Conservation (phyloP, 2,329 filamentous ascomycete species). For the Lasiodiplodia theobromae region DNA sequence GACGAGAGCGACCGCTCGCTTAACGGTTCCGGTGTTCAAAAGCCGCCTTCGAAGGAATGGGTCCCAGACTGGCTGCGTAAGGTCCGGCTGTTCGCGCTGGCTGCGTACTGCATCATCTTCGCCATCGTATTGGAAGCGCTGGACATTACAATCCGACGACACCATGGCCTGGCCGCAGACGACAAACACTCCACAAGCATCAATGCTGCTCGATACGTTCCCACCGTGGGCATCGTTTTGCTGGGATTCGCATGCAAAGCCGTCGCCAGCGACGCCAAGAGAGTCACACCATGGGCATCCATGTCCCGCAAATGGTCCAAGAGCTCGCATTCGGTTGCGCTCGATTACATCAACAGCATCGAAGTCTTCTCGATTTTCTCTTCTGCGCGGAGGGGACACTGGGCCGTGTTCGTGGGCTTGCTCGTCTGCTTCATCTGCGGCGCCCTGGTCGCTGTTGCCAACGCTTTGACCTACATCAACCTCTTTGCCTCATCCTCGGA, state of each 20-base stretch:
- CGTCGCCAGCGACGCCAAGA: constrained; percentile 13
- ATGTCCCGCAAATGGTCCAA: constrained; percentile 24
- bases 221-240: constrained; percentile 14
- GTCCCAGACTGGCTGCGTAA: constrained; percentile 23
- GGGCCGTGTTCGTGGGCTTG: constrained; percentile 10
- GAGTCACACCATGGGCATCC: constrained; percentile 17
- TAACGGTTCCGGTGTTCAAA: neutral
- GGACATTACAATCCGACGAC: neutral
- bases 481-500: constrained; percentile 9
- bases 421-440: constrained; percentile 23
- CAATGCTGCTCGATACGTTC: constrained; percentile 16
- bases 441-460: constrained; percentile 16
- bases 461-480: constrained; percentile 19
- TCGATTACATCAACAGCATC: constrained; percentile 25
- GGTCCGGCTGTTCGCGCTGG: constrained; percentile 1
- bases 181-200: neutral
- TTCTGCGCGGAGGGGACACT: constrained; percentile 17
- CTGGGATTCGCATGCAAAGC: constrained; percentile 25
- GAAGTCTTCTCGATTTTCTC: constrained; percentile 10
- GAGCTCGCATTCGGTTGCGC: constrained; percentile 22
- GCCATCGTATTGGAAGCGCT: neutral
- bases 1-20: neutral
- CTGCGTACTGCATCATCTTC: constrained; percentile 20
- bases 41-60: constrained; percentile 1
- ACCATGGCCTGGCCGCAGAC: constrained; percentile 12